Conservation (phyloP, 768 basidiomycete genomes). For the Macrolepiota albuminosa region DNA sequence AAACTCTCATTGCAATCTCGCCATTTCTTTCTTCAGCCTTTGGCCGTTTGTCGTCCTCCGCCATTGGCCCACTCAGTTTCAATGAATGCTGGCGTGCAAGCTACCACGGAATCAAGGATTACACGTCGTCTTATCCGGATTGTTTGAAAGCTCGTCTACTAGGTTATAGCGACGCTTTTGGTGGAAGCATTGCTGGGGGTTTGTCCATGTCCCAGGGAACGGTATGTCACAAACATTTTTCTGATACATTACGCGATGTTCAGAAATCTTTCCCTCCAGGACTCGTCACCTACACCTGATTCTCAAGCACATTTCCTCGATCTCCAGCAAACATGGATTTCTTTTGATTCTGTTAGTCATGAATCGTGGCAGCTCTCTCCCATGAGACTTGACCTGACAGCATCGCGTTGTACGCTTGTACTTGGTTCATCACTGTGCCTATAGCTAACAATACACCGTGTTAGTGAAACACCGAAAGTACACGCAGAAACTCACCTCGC, state of each 20-base stretch:
- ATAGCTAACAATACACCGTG: constrained; percentile 32
- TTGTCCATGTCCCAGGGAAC: constrained; percentile 34
- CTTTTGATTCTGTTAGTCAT: not conserved
- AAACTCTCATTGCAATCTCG: constrained; percentile 36
- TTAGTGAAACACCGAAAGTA: not conserved
- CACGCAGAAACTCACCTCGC: constrained; percentile 36
- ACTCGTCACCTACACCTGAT: constrained; percentile 21
- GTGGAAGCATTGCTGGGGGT: constrained; percentile 42
- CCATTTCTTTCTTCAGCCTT: constrained; percentile 50
- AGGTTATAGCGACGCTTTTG: constrained; percentile 42
- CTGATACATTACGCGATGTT: not conserved
- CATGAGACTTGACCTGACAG: constrained; percentile 7
- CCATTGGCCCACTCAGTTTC: constrained; percentile 49
- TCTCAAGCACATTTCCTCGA: constrained; percentile 20
- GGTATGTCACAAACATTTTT: constrained; percentile 18
- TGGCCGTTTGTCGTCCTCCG: constrained; percentile 34
- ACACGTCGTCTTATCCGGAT: constrained; percentile 30
- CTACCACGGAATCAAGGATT: constrained; percentile 31
- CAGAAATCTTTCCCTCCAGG: not conserved
- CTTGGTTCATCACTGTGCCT: constrained; percentile 50
- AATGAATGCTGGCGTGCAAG: constrained; percentile 54
- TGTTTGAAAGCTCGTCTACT: constrained; percentile 41
- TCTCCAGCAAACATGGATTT: not conserved
- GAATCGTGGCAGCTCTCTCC: not conserved
- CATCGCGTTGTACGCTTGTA: constrained; percentile 42